Conservation (phyloP, 441 rosid species). For the Euphorbia celastroides region DNA sequence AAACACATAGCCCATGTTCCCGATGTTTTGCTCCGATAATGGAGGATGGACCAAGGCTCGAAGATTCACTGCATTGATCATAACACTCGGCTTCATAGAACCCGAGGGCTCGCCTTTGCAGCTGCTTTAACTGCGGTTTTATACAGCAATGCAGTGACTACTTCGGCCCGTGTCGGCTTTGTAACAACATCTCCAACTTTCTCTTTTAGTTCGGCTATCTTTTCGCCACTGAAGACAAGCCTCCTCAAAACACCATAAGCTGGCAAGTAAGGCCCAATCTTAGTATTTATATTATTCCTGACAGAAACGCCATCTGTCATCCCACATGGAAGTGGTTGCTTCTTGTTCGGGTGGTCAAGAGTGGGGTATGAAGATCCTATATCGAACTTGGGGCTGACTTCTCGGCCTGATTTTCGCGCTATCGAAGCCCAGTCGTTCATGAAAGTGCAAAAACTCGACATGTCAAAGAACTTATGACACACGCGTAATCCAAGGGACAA, state of each 20-base stretch:
- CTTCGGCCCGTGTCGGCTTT: constrained; percentile 36
- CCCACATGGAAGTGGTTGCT: neutral
- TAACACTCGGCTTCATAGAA: neutral
- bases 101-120: constrained; percentile 6
- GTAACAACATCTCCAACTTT: constrained; percentile 14
- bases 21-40: neutral
- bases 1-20: neutral
- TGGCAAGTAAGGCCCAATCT: too few species aligned
- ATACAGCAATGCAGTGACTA: constrained; percentile 29
- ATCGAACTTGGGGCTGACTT: constrained; percentile 3
- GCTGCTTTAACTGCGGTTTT: constrained; percentile 17
- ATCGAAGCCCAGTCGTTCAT: constrained; percentile 18
- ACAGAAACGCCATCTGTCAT: too few species aligned
- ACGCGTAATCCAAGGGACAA: constrained; percentile 21
- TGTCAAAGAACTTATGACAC: constrained; percentile 22
- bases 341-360: neutral
- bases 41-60: constrained; percentile 21
- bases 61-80: constrained; percentile 20
- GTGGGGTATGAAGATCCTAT: constrained; percentile 23
- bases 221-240: constrained; percentile 22
- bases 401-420: neutral
- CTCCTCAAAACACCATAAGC: constrained; percentile 3
- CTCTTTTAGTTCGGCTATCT: constrained; percentile 12
- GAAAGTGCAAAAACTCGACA: constrained; percentile 11
- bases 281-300: too few species aligned